Conservation (phyloP, 2,329 filamentous ascomycete genomes). For the Claviceps monticola region DNA sequence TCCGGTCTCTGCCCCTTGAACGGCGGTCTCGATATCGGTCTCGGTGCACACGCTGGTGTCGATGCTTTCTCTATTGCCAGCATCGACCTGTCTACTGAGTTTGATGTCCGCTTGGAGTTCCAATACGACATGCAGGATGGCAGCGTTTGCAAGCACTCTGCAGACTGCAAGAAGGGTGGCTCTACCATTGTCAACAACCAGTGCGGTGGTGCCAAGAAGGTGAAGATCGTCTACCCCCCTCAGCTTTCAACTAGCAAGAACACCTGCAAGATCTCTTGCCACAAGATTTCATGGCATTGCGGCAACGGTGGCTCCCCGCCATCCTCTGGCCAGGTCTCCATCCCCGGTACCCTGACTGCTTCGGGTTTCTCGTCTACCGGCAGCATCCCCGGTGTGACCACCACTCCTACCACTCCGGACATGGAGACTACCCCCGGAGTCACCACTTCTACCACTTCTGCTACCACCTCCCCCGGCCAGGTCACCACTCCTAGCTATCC, state of each 20-base stretch:
- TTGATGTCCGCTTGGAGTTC: constrained; percentile 70
- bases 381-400: neutral
- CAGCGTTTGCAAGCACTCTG: constrained; percentile 65
- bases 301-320: constrained; percentile 13
- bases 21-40: constrained; percentile 45
- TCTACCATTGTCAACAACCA: constrained; percentile 67
- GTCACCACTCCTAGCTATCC: constrained; percentile 9
- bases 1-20: constrained; percentile 35
- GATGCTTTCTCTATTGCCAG: constrained; percentile 56
- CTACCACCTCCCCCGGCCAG: constrained; percentile 1
- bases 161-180: constrained; percentile 52
- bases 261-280: constrained; percentile 45
- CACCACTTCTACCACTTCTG: neutral
- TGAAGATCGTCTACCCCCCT: constrained; percentile 54
- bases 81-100: constrained; percentile 60
- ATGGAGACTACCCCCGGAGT: too few relatives aligned
- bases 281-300: constrained; percentile 50
- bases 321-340: neutral
- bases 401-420: neutral
- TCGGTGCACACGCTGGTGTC: constrained; percentile 25
- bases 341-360: neutral
- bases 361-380: neutral
- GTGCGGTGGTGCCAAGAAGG: constrained; percentile 80
- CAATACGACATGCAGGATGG: constrained; percentile 79
- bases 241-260: constrained; percentile 39